phyloP scores from a whole-genome alignment of 2,329 filamentous ascomycete genomes.

The Exutisphaerella laricina region DNA sequence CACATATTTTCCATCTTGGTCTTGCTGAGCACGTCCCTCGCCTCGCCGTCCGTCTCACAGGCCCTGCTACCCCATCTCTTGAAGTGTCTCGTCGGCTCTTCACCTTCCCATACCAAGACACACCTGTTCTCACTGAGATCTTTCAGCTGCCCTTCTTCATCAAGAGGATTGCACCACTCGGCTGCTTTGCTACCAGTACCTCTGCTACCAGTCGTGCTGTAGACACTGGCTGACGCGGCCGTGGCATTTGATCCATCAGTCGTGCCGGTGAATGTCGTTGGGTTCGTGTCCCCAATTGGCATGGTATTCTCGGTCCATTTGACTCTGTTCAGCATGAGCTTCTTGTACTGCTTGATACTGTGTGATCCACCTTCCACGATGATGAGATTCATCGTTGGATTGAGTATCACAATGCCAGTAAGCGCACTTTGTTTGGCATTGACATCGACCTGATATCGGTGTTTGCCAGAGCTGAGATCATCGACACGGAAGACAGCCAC shows the following conservation, averaged over 20 bases:
- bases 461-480: conserved; percentile 81
- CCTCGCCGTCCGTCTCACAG: conserved; percentile 89
- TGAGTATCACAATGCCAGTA: conserved; percentile 85
- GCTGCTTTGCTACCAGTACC: conserved; percentile 54
- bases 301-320: conserved; percentile 88
- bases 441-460: conserved; percentile 86
- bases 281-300: conserved; percentile 44
- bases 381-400: conserved; percentile 81
- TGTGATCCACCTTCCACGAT: conserved; percentile 87
- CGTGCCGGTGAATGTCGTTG: conserved; percentile 29
- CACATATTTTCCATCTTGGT: conserved; percentile 95
- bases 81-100: conserved; percentile 73
- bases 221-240: conserved; percentile 1
- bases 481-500: conserved; percentile 85
- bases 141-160: conserved; percentile 70
- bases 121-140: conserved; percentile 80
- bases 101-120: conserved; percentile 81
- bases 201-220: conserved; percentile 16
- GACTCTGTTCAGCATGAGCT: conserved; percentile 88
- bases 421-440: conserved; percentile 87
- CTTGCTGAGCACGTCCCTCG: conserved; percentile 70
- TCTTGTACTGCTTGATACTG: conserved; percentile 78
- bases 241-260: conserved; percentile 21
- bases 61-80: conserved; percentile 82
- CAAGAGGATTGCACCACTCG: conserved; percentile 71